phyloP scores from a whole-genome alignment of 2,329 filamentous ascomycete species.

The Monilinia fructigena region DNA sequence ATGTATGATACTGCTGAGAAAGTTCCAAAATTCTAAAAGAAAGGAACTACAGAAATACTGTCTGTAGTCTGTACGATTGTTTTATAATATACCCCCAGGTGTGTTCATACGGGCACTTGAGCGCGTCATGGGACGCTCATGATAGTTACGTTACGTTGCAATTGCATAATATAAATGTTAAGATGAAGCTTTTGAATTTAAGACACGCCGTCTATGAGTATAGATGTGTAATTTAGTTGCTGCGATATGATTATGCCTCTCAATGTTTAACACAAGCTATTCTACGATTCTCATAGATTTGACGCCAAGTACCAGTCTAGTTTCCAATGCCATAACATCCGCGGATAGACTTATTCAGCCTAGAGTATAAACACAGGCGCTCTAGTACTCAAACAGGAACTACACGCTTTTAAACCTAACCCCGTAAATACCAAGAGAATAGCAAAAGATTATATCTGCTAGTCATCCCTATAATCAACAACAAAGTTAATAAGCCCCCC shows the following conservation, averaged over 20 bases:
- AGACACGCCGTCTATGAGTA: neutral
- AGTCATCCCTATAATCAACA: too few species aligned
- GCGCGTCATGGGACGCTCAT: neutral
- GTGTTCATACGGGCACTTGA: neutral
- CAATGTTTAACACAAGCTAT: neutral
- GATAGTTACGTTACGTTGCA: neutral
- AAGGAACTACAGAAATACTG: neutral
- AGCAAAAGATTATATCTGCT: too few species aligned
- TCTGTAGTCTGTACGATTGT: slow-evolving; percentile 4
- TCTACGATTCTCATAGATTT: neutral
- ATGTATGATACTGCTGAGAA: neutral
- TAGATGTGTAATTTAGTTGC: neutral
- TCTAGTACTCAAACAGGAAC: too few species aligned
- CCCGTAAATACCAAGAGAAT: too few species aligned
- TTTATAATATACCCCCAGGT: slow-evolving; percentile 2
- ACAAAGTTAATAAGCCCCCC: too few species aligned
- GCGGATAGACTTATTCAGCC: too few species aligned
- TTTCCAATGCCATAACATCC: too few species aligned
- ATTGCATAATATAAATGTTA: neutral
- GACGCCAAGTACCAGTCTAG: too few species aligned
- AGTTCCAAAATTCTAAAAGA: neutral
- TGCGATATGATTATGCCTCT: neutral
- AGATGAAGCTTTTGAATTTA: neutral
- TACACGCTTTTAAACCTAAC: too few species aligned
- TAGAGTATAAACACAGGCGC: too few species aligned